These are phyloP conservation scores for Orbilia blumenaviensis DNA, from an alignment of 2,329 filamentous ascomycete genomes.

Conservation along the genomic window DNA sequence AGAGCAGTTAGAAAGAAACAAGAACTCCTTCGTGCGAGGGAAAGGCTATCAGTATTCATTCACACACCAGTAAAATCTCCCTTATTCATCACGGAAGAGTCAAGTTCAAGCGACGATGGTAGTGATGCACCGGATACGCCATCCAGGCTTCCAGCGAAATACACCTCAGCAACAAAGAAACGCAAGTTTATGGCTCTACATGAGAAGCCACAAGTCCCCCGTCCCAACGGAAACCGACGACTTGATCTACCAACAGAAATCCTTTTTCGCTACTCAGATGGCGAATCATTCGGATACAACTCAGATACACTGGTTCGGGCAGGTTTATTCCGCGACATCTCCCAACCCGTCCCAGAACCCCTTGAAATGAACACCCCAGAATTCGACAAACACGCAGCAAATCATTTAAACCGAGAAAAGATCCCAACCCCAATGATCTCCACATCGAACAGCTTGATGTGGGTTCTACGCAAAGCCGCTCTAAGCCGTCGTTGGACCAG, in stretches of 20 bases:
- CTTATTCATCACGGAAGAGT: neutral
- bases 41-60: conserved; percentile 15
- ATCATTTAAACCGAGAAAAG: conserved; percentile 46
- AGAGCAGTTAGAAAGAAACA: conserved; percentile 14
- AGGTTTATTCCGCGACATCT: conserved; percentile 36
- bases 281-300: conserved; percentile 45
- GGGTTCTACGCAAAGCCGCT: conserved; percentile 43
- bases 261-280: conserved; percentile 45
- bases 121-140: conserved; percentile 16
- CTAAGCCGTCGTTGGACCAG: conserved; percentile 30
- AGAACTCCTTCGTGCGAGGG: neutral
- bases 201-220: neutral
- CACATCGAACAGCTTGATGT: conserved; percentile 50
- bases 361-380: conserved; percentile 23
- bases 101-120: conserved; percentile 9
- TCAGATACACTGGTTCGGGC: conserved; percentile 36
- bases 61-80: conserved; percentile 11
- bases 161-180: conserved; percentile 3
- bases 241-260: conserved; percentile 15
- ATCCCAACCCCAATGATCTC: conserved; percentile 48
- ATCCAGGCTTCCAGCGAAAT: conserved; percentile 14
- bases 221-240: neutral
- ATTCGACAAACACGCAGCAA: conserved; percentile 39
- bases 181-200: neutral
- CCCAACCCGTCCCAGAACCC: conserved; percentile 27